Evolutionary conservation across 1,139 yeast species (phyloP).

Genomic region (Meyerozyma smithsonii): DNA sequence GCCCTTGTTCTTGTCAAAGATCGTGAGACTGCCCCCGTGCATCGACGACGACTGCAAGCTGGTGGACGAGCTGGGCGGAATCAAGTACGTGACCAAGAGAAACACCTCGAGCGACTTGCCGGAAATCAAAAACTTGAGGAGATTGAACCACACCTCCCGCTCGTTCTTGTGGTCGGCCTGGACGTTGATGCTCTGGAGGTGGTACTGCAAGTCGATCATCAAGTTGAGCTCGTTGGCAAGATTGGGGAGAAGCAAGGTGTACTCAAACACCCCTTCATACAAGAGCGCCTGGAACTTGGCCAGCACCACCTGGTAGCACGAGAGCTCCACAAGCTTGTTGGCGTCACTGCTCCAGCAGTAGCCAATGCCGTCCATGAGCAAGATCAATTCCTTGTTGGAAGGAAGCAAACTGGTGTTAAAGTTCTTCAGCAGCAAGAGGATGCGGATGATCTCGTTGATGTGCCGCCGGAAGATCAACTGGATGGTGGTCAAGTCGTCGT

Average conservation of each 20-base stretch:
- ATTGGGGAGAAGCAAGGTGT: conserved; percentile 33
- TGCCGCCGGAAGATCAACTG: conserved; percentile 46
- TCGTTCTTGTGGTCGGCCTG: conserved; percentile 20
- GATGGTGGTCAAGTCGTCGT: conserved; percentile 46
- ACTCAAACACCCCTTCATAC: conserved; percentile 29
- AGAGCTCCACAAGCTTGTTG: conserved; percentile 36
- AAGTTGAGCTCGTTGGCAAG: conserved; percentile 39
- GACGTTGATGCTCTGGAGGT: conserved; percentile 33
- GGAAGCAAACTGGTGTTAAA: conserved; percentile 20
- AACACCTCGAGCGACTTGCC: conserved; percentile 43
- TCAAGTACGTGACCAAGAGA: conserved; percentile 36
- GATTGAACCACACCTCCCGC: conserved; percentile 42
- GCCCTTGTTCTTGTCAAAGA: conserved; percentile 44
- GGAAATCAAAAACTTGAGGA: conserved; percentile 39
- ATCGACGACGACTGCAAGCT: conserved; percentile 35
- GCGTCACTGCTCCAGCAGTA: conserved; percentile 43
- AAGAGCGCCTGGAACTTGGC: conserved; percentile 35
- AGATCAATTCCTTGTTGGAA: conserved; percentile 20
- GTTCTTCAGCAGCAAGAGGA: conserved; percentile 38
- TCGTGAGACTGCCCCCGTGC: conserved; percentile 41
- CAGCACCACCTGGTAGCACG: conserved; percentile 39
- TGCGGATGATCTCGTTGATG: conserved; percentile 41
- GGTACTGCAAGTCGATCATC: conserved; percentile 43
- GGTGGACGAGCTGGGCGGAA: conserved; percentile 42
- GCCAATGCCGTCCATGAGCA: conserved; percentile 41